These are phyloP conservation scores for Haplosporangium gracile DNA, from an alignment of 192 early-diverging fungal genomes.

Conservation along the genomic window DNA sequence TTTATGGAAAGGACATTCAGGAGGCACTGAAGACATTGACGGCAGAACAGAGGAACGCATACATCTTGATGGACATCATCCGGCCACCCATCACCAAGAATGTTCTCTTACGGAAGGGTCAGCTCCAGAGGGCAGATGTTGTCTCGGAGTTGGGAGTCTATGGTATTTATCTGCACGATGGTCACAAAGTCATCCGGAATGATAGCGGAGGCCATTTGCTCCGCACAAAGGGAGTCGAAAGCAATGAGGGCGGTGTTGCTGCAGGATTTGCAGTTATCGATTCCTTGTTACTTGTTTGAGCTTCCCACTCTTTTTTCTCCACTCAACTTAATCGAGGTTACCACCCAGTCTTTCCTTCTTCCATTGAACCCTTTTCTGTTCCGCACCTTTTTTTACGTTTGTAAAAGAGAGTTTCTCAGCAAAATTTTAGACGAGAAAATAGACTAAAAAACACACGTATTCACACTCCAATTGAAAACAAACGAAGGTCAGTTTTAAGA, in stretches of 20 bases:
- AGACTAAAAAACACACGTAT: too few relatives aligned
- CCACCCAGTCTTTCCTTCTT: too few relatives aligned
- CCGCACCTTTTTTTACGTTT: too few relatives aligned
- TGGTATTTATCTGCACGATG: slow-evolving; percentile 85
- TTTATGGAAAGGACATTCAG: slow-evolving; percentile 90
- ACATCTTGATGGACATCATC: slow-evolving; percentile 98
- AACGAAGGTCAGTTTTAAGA: background rate
- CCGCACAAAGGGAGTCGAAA: slow-evolving; percentile 87
- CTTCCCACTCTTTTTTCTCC: background rate
- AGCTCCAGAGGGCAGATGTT: slow-evolving; percentile 77
- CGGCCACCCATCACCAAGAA: slow-evolving; percentile 79
- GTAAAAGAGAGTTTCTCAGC: too few relatives aligned
- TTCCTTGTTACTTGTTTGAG: slow-evolving; percentile 79
- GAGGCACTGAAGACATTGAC: slow-evolving; percentile 64
- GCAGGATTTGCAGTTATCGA: slow-evolving; percentile 96
- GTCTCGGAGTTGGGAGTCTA: slow-evolving; percentile 96
- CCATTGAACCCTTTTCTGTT: too few relatives aligned
- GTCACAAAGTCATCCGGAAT: slow-evolving; percentile 73
- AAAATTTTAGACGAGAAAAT: too few relatives aligned
- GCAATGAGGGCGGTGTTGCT: slow-evolving; percentile 96
- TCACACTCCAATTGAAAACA: too few relatives aligned
- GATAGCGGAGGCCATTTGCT: slow-evolving; percentile 89
- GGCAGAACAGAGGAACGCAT: slow-evolving; percentile 79
- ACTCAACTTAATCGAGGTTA: background rate
- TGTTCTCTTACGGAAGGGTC: slow-evolving; percentile 83